Percentiles rank a stretch among this genome's conserved stretches.
These are phyloP conservation scores for Thymus quinquecostatus DNA, from an alignment of 257 asterid species.

Conservation along the genomic window DNA sequence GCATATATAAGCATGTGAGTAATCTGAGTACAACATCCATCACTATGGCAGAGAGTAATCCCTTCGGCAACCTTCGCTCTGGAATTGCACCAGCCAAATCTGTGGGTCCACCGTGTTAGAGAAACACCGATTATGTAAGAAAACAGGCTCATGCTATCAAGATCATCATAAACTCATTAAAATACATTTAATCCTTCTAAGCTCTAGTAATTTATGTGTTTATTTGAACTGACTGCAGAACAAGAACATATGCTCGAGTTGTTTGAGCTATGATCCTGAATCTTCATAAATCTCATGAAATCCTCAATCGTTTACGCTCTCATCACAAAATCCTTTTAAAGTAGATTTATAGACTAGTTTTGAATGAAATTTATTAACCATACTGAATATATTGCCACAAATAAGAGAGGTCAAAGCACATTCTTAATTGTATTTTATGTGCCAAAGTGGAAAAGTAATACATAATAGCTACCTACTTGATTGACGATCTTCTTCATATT, in stretches of 20 bases:
- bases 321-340: neutral
- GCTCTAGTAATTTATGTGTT: constrained; percentile 16
- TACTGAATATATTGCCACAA: neutral
- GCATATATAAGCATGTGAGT: constrained; percentile 53
- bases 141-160: constrained; percentile 13
- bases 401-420: constrained; percentile 4
- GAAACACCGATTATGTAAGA: constrained; percentile 16
- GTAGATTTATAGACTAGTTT: neutral
- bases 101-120: constrained; percentile 25
- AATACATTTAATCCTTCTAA: neutral
- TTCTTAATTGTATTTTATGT: neutral
- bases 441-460: constrained; percentile 18
- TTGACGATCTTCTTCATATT: constrained; percentile 39
- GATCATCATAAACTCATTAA: neutral
- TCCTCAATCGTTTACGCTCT: neutral
- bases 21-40: constrained; percentile 47
- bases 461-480: constrained; percentile 55
- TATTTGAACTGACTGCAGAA: neutral
- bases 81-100: constrained; percentile 35
- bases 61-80: constrained; percentile 44
- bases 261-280: neutral
- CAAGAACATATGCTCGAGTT: neutral
- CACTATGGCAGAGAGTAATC: constrained; percentile 40
- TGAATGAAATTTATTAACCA: neutral
- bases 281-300: neutral